These are phyloP conservation scores for Ganoderma lingzhi DNA, from an alignment of 1,284 basidiomycete genomes.

Conservation along the genomic window DNA sequence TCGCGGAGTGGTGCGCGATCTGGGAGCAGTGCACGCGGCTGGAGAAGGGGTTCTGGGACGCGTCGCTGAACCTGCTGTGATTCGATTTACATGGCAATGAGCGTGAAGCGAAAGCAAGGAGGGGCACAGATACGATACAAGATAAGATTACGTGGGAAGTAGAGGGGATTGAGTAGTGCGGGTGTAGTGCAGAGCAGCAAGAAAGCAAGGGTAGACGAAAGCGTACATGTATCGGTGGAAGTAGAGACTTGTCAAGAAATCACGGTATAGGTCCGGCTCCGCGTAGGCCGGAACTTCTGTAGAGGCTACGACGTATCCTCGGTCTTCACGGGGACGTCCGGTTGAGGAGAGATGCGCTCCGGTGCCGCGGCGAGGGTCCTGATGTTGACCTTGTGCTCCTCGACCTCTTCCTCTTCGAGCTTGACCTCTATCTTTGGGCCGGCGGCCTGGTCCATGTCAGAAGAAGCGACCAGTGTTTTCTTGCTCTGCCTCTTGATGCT, in stretches of 20 bases:
- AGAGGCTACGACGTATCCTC: conserved; percentile 15
- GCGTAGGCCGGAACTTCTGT: background rate
- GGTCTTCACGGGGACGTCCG: conserved; percentile 17
- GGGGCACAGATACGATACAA: conserved; percentile 2
- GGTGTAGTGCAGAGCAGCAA: background rate
- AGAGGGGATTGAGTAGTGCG: background rate
- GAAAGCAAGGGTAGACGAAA: conserved; percentile 4
- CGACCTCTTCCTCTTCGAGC: conserved; percentile 44
- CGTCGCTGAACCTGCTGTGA: conserved; percentile 64
- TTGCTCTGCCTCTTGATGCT: conserved; percentile 22
- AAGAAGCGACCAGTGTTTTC: conserved; percentile 17
- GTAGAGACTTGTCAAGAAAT: background rate
- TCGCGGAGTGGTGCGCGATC: conserved; percentile 74
- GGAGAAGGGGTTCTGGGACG: conserved; percentile 93
- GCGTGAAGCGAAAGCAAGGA: background rate
- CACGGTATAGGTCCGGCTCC: background rate
- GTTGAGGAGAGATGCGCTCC: conserved; percentile 8
- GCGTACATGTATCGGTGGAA: conserved; percentile 8
- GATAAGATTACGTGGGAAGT: conserved; percentile 7
- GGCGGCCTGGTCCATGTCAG: conserved; percentile 14
- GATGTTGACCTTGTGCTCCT: conserved; percentile 28
- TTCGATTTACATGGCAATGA: background rate
- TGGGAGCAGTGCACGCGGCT: conserved; percentile 85
- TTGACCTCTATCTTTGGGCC: conserved; percentile 50
- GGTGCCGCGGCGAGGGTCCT: conserved; percentile 4